Evolutionary conservation across 495 filamentous ascomycete species (phyloP).

Genomic region (Tuber magnatum): DNA sequence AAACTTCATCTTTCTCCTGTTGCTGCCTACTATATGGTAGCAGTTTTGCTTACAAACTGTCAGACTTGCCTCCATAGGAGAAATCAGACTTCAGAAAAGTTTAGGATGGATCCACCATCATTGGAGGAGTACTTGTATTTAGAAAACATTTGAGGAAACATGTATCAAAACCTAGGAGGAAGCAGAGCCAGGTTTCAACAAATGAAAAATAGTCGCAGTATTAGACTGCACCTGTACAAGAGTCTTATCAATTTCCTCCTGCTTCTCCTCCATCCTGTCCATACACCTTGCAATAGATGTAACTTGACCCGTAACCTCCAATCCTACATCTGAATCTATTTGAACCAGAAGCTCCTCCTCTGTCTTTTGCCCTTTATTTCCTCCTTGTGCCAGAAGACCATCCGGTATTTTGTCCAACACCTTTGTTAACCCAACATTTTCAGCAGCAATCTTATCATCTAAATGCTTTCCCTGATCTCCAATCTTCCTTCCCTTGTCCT

Average conservation of each 20-base stretch:
- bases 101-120: neutral
- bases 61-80: neutral
- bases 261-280: neutral
- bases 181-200: neutral
- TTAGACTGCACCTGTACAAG: neutral
- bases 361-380: neutral
- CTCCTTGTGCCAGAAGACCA: neutral
- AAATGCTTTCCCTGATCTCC: too few relatives aligned
- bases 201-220: neutral
- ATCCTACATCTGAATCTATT: neutral
- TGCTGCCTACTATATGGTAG: neutral
- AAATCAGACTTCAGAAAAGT: neutral
- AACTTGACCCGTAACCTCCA: neutral
- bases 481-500: too few relatives aligned
- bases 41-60: neutral
- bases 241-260: neutral
- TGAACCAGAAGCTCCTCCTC: neutral
- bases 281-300: neutral
- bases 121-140: neutral
- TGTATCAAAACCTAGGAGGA: neutral
- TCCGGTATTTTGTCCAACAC: neutral
- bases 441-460: too few relatives aligned
- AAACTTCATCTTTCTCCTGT: neutral
- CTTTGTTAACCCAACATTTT: too few relatives aligned
- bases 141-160: neutral